Evolutionary conservation across 805 yeast species (phyloP).

Genomic region (Hanseniaspora mollemarum): DNA sequence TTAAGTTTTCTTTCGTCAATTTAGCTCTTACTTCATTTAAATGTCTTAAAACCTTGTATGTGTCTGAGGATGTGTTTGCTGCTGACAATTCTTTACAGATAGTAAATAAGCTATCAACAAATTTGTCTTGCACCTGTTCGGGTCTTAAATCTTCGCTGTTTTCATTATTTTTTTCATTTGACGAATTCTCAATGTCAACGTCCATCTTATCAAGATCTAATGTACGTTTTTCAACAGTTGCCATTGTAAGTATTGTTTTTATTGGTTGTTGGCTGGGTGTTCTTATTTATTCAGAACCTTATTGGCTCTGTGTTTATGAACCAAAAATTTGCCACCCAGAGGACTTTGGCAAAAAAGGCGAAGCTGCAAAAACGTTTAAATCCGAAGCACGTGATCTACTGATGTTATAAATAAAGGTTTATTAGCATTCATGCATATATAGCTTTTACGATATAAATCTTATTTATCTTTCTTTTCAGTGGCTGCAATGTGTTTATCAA

Average conservation of each 20-base stretch:
- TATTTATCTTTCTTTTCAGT: conserved; percentile 18
- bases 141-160: conserved; percentile 12
- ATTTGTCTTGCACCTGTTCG: conserved; percentile 27
- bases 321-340: conserved; percentile 9
- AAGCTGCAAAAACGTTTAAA: background rate
- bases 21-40: conserved; percentile 62
- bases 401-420: background rate
- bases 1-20: conserved; percentile 44
- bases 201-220: conserved; percentile 22
- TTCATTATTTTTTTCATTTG: background rate
- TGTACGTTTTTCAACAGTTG: background rate
- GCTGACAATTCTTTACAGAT: conserved; percentile 34
- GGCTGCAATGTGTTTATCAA: conserved; percentile 32
- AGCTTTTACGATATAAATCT: background rate
- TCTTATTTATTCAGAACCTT: too few relatives aligned
- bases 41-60: conserved; percentile 76
- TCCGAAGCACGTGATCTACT: background rate
- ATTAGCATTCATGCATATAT: too few relatives aligned
- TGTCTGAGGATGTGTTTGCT: conserved; percentile 63
- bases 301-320: background rate
- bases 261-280: too few relatives aligned
- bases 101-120: conserved; percentile 27
- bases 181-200: conserved; percentile 19
- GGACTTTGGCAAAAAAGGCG: background rate
- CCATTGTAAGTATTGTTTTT: too few relatives aligned